These are phyloP conservation scores for Gardenia jasminoides DNA, from an alignment of 257 asterid genomes.

Conservation along the genomic window DNA sequence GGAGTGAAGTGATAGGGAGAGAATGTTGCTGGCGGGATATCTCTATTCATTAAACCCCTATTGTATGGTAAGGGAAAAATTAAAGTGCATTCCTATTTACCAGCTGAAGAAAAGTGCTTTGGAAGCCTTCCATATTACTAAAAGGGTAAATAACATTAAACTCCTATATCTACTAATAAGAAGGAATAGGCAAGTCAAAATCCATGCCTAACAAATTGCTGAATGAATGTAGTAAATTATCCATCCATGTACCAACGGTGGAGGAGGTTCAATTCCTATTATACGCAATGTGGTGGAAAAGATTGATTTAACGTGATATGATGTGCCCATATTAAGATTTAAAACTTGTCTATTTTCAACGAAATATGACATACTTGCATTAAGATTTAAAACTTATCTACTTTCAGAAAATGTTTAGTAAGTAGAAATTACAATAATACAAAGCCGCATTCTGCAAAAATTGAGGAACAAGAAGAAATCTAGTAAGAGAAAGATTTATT, in stretches of 20 bases:
- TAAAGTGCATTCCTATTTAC: no score
- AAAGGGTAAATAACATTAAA: no score
- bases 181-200: background rate
- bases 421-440: constrained; percentile 4
- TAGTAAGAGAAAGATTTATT: constrained; percentile 19
- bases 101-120: no score
- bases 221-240: background rate
- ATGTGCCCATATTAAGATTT: no score
- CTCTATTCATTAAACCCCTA: no score
- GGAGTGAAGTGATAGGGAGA: no score
- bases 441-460: constrained; percentile 15
- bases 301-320: background rate
- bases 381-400: background rate
- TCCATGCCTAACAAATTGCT: background rate
- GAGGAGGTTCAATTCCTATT: background rate
- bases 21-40: no score
- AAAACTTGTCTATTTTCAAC: no score
- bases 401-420: background rate
- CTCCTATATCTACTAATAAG: no score
- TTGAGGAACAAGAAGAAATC: constrained; percentile 19
- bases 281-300: background rate
- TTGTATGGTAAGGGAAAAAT: no score
- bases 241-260: background rate
- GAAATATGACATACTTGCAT: background rate
- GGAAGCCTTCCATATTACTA: no score